Evolutionary conservation across 2,329 filamentous ascomycete species (phyloP).

Genomic region (Arthrinium puccinioides): DNA sequence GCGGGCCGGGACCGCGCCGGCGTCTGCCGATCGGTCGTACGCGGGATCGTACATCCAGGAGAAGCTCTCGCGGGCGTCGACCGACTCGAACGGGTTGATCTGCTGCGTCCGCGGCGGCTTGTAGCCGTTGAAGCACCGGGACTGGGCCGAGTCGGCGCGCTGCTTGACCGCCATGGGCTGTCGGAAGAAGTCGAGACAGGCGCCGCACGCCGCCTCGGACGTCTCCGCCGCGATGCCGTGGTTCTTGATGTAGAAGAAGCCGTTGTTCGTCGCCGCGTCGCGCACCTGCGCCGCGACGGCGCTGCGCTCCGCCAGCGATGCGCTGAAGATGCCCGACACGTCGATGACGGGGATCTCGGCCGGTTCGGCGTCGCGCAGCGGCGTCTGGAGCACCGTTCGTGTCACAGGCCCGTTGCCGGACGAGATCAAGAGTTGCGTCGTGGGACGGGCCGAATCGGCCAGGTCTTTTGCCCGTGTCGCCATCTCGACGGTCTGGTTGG

Average conservation of each 20-base stretch:
- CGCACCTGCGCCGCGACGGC: constrained; percentile 31
- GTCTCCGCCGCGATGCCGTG: constrained; percentile 20
- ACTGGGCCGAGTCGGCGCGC: constrained; percentile 25
- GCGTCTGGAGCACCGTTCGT: constrained; percentile 12
- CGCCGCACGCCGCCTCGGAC: constrained; percentile 18
- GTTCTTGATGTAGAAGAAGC: constrained; percentile 36
- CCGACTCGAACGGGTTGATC: constrained; percentile 14
- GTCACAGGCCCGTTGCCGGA: constrained; percentile 17
- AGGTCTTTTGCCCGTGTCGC: too few relatives aligned
- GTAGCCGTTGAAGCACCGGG: constrained; percentile 30
- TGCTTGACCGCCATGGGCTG: constrained; percentile 14
- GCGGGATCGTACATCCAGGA: constrained; percentile 25
- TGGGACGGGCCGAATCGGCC: too few relatives aligned
- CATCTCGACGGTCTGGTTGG: too few relatives aligned
- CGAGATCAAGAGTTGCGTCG: constrained; percentile 13
- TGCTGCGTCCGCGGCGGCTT: constrained; percentile 23
- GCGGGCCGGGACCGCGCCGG: constrained; percentile 14
- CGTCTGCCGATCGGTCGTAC: constrained; percentile 17
- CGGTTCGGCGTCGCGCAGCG: constrained; percentile 15
- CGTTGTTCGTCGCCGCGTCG: constrained; percentile 29
- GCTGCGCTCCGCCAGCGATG: constrained; percentile 24
- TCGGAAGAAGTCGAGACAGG: constrained; percentile 15
- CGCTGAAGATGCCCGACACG: constrained; percentile 29
- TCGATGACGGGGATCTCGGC: constrained; percentile 35
- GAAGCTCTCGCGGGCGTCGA: constrained; percentile 26